Evolutionary conservation across 169 alveolate species (phyloP).

Genomic region (Cryptosporidium tyzzeri): DNA sequence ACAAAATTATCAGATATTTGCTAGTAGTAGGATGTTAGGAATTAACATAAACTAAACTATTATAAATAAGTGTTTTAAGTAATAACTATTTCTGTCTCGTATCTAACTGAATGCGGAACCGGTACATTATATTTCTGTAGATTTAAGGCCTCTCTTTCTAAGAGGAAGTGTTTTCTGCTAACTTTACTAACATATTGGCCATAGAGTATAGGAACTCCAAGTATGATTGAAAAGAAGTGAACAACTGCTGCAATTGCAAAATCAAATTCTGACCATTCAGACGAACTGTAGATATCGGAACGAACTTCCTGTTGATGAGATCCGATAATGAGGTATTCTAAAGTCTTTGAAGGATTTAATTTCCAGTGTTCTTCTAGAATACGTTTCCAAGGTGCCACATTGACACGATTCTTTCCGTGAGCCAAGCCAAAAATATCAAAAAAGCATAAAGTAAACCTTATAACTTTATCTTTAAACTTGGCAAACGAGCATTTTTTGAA

Average conservation of each 20-base stretch:
- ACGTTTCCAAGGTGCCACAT: conserved; percentile 54
- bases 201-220: conserved; percentile 55
- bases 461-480: background rate
- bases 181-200: conserved; percentile 66
- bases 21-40: background rate
- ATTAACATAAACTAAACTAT: background rate
- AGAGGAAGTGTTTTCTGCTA: conserved; percentile 23
- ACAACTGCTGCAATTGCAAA: conserved; percentile 49
- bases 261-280: conserved; percentile 71
- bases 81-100: conserved; percentile 18
- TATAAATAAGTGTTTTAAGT: background rate
- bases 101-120: conserved; percentile 50
- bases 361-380: conserved; percentile 67
- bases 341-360: conserved; percentile 45
- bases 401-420: conserved; percentile 42
- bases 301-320: conserved; percentile 65
- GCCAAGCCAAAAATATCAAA: conserved; percentile 54
- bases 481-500: conserved; percentile 17
- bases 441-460: conserved; percentile 1
- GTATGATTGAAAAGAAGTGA: conserved; percentile 33
- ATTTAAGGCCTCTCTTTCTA: conserved; percentile 53
- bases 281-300: conserved; percentile 31
- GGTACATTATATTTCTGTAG: conserved; percentile 54
- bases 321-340: conserved; percentile 51
- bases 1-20: too few relatives aligned